Conservation (phyloP, 805 yeast species). For the Jamesozyma jinghongensis region DNA sequence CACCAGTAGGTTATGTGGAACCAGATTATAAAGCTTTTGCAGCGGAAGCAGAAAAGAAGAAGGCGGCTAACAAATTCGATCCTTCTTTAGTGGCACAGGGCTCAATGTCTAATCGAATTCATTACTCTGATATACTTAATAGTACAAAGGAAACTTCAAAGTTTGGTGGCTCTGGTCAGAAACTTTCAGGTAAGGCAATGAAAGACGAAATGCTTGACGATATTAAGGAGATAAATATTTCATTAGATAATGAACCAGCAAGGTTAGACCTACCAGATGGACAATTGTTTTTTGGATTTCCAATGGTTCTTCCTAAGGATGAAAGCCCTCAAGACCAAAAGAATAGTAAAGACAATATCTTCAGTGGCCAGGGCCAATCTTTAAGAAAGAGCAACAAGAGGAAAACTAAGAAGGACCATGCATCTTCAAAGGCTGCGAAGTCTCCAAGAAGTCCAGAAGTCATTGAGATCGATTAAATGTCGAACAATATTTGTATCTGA, state of each 20-base stretch:
- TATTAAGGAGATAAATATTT: conserved; percentile 35
- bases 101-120: conserved; percentile 59
- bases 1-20: conserved; percentile 97
- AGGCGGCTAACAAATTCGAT: conserved; percentile 23
- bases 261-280: conserved; percentile 72
- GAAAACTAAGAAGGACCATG: conserved; percentile 46
- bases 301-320: conserved; percentile 42
- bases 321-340: conserved; percentile 30
- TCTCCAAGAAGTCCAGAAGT: conserved; percentile 61
- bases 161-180: conserved; percentile 59
- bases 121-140: conserved; percentile 51
- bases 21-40: conserved; percentile 50
- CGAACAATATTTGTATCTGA: no score
- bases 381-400: conserved; percentile 64
- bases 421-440: conserved; percentile 47
- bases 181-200: conserved; percentile 49
- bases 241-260: conserved; percentile 55
- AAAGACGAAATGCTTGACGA: conserved; percentile 3
- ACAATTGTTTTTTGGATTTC: conserved; percentile 89
- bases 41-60: conserved; percentile 24
- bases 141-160: conserved; percentile 27
- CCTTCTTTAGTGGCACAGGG: conserved; percentile 40
- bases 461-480: conserved; percentile 60
- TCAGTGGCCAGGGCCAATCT: conserved; percentile 70
- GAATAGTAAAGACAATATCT: conserved; percentile 6